These are phyloP conservation scores for Akanthomyces muscarius DNA, from an alignment of 2,329 filamentous ascomycete genomes.

Conservation along the genomic window DNA sequence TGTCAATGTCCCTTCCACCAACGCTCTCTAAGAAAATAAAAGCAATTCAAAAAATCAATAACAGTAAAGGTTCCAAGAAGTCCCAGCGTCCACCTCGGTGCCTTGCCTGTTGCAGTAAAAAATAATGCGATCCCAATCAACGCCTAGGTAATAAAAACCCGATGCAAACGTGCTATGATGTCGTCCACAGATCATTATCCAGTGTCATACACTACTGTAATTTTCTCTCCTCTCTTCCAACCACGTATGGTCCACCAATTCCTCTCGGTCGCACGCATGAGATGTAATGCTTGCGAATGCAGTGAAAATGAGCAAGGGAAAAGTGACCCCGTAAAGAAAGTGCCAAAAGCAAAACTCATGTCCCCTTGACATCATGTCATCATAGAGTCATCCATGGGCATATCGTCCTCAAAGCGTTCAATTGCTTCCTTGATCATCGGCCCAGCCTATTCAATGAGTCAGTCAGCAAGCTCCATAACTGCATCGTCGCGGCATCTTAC, in stretches of 20 bases:
- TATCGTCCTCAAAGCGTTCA: conserved; percentile 80
- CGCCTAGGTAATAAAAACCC: conserved; percentile 7
- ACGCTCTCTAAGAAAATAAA: background rate
- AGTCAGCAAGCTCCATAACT: background rate
- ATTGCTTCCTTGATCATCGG: conserved; percentile 96
- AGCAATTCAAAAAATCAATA: background rate
- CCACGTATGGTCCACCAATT: background rate
- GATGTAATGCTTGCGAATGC: background rate
- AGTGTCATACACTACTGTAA: background rate
- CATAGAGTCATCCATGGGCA: conserved; percentile 65
- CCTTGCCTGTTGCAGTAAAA: background rate
- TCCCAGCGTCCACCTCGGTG: background rate
- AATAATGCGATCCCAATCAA: conserved; percentile 9
- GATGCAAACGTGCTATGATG: conserved; percentile 18
- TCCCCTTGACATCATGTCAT: conserved; percentile 45
- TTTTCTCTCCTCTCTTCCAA: conserved; percentile 1
- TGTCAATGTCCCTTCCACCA: background rate
- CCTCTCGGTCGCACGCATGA: background rate
- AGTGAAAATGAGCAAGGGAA: background rate
- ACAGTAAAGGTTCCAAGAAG: conserved; percentile 13
- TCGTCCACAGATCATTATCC: conserved; percentile 14
- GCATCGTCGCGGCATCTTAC: conserved; percentile 44
- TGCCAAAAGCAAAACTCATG: conserved; percentile 20
- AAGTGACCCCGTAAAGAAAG: background rate
- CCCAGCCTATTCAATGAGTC: conserved; percentile 59